Base-by-base conservation (phyloP, 805 yeast species). In the Kazachstania bromeliacearum region DNA sequence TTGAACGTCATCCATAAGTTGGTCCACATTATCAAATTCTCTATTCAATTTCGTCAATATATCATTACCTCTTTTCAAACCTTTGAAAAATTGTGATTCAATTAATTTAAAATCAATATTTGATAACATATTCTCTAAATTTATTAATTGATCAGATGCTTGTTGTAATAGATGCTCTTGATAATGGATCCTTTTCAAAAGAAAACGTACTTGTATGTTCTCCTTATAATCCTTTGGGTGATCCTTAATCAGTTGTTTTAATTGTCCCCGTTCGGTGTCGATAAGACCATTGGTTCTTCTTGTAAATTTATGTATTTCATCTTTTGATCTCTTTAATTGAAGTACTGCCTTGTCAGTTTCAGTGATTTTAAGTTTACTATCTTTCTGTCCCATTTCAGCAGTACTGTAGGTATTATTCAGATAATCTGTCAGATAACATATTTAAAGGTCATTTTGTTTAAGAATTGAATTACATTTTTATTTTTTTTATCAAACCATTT, bases 91-190 rank as follows among this genome's bases (percentile, higher is more conserved):
- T 49, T 87, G 95, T 43, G 77, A 75, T 54, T 92, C 97, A 22
- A 92, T 77, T 39, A 85, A 62, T 50, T 94, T 89, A 62, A 85
- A 87, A 59, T 92, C 97, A 25, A 92, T 81, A 7, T 78, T 78
- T 16, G 77, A 71, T 7, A 85, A 80, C 56, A 92, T 70, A 41
- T 75, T 71, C 55, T 89, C 96, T 25, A 92, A 59, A 26, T 82
- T 80, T 38, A 77, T 79, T 21, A 88, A 64, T 59, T 92, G 98
- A 29, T 71, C 75, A 26, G 77, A 80, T 0, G 95, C 80, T 45
- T 78, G 79, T 17, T 63, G 62, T 2, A 89, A 62, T n/a, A 82
- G 61, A 25, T 73, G 69, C 46, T 81, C 76, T 57, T 92, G 97
- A 52, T 83, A 87, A 54, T 85, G 88, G 47, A 81, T 75, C 56